phyloP scores from a whole-genome alignment of 495 filamentous ascomycete species.

The Hyaloscypha variabilis region DNA sequence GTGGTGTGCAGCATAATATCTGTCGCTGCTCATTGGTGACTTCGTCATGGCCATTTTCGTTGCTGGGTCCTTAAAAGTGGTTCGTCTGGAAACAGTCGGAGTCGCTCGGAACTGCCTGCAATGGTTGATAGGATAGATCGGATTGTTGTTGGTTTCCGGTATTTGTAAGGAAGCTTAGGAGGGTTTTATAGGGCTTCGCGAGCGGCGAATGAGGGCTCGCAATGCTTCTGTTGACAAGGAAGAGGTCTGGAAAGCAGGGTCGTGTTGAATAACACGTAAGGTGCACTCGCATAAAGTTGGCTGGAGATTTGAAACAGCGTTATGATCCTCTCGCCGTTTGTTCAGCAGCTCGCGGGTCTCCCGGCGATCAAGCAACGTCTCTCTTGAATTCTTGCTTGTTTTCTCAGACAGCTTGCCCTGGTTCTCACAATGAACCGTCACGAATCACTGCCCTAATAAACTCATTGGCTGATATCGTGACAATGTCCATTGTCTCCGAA shows the following conservation, averaged over 20 bases:
- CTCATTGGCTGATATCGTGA: background rate
- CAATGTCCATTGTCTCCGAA: background rate
- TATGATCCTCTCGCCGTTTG: background rate
- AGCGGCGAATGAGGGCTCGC: background rate
- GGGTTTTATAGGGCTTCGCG: slow-evolving; percentile 11
- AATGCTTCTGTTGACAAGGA: slow-evolving; percentile 3
- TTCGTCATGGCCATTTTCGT: background rate
- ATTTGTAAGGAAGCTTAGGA: background rate
- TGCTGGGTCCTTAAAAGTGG: background rate
- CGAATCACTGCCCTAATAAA: background rate
- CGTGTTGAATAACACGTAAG: background rate
- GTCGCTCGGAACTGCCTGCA: background rate
- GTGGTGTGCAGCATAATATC: slow-evolving; percentile 8
- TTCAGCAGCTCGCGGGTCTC: background rate
- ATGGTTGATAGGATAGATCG: background rate
- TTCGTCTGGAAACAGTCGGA: background rate
- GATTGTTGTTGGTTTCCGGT: background rate
- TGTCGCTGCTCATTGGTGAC: background rate
- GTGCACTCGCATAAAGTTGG: background rate
- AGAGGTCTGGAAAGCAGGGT: background rate
- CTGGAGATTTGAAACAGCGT: background rate
- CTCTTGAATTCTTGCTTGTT: background rate
- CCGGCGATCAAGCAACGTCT: background rate
- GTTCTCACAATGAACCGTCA: background rate
- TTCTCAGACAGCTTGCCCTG: background rate